phyloP scores from a whole-genome alignment of 2,329 filamentous ascomycete genomes.

The Dactylellina drechsleri region DNA sequence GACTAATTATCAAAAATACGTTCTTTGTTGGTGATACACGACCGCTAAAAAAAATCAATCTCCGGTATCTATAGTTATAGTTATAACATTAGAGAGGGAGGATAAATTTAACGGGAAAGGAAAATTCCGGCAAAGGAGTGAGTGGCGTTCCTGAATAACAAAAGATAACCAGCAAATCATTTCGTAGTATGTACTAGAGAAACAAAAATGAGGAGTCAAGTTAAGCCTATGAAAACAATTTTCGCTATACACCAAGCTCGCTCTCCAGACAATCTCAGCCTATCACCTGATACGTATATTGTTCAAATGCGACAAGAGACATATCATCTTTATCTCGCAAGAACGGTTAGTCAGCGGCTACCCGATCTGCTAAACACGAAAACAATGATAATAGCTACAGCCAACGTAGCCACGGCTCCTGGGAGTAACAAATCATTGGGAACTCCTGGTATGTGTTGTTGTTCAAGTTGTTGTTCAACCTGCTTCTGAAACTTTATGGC shows the following conservation, averaged over 20 bases:
- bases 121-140: slow-evolving; percentile 26
- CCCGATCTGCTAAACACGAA: slow-evolving; percentile 79
- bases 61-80: slow-evolving; percentile 24
- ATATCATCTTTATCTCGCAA: slow-evolving; percentile 37
- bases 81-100: background rate
- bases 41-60: slow-evolving; percentile 31
- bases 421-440: slow-evolving; percentile 85
- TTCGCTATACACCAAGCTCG: slow-evolving; percentile 25
- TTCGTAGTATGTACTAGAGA: slow-evolving; percentile 46
- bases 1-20: slow-evolving; percentile 36
- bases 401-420: slow-evolving; percentile 92
- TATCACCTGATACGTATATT: slow-evolving; percentile 4
- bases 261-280: slow-evolving; percentile 16
- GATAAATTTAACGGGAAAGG: background rate
- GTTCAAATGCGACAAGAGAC: slow-evolving; percentile 6
- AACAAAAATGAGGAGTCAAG: slow-evolving; percentile 25
- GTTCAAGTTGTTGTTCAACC: slow-evolving; percentile 61
- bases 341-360: slow-evolving; percentile 53
- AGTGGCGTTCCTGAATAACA: slow-evolving; percentile 26
- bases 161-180: slow-evolving; percentile 13
- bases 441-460: slow-evolving; percentile 87
- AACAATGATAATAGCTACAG: slow-evolving; percentile 90
- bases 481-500: slow-evolving; percentile 52
- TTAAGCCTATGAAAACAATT: slow-evolving; percentile 9
- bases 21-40: slow-evolving; percentile 39